Conservation (phyloP, 176 grass and related monocot genomes). For the Cenchrus fungigraminus region DNA sequence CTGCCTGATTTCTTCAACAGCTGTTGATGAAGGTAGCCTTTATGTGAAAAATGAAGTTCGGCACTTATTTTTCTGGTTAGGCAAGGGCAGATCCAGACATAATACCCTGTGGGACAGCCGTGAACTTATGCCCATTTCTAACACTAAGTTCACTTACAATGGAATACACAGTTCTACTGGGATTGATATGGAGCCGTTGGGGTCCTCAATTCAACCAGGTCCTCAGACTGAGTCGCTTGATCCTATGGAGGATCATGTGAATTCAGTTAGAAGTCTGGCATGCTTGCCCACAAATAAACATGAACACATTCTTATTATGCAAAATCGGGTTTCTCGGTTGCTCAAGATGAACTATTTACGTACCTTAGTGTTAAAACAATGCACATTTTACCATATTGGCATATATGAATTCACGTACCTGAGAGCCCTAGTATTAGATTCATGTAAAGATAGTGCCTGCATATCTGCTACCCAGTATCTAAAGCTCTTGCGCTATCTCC, state of each 20-base stretch:
- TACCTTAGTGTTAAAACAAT: constrained; percentile 14
- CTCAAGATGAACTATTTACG: not conserved
- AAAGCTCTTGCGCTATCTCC: constrained; percentile 39
- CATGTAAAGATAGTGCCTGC: not conserved
- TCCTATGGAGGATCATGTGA: not conserved
- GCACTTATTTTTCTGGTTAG: not conserved
- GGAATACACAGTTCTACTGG: not conserved
- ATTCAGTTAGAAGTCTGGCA: not conserved
- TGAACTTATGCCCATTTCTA: not conserved
- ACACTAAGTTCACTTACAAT: not conserved
- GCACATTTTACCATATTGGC: not conserved
- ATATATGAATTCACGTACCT: constrained; percentile 6
- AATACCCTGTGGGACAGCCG: not conserved
- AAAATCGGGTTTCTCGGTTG: not conserved
- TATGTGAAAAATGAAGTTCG: not conserved
- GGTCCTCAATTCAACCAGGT: not conserved
- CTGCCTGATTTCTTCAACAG: not conserved
- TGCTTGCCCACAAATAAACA: not conserved
- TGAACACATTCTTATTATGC: not conserved
- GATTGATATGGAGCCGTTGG: not conserved
- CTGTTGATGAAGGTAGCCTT: not conserved
- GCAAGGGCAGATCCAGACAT: not conserved
- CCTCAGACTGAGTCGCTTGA: not conserved
- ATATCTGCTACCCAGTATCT: constrained; percentile 19
- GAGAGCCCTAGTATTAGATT: constrained; percentile 26